Conservation (phyloP, 1,284 basidiomycete species). For the Wolfiporia cocos region DNA sequence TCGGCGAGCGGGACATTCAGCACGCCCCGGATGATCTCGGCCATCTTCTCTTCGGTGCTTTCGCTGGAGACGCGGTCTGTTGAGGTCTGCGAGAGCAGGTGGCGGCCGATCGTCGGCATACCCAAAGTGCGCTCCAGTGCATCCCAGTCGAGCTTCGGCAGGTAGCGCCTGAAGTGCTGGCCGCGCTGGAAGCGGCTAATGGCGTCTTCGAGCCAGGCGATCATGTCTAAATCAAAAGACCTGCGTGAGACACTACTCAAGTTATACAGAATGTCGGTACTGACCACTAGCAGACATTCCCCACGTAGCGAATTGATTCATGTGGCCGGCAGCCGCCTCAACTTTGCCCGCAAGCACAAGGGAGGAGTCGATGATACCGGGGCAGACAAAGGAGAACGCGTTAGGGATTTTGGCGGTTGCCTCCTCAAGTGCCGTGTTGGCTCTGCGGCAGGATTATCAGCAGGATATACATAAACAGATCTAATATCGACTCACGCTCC, state of each 20-base stretch:
- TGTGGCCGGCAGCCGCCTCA: slow-evolving; percentile 3
- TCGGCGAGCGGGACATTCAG: slow-evolving; percentile 26
- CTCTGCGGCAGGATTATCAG: slow-evolving; percentile 17
- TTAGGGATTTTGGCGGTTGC: slow-evolving; percentile 21
- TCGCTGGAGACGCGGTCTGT: too few species aligned
- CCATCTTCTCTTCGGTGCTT: background rate
- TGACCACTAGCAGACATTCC: slow-evolving; percentile 24
- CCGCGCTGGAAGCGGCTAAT: background rate
- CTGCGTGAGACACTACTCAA: too few species aligned
- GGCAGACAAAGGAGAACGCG: slow-evolving; percentile 30
- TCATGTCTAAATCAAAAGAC: slow-evolving; percentile 2
- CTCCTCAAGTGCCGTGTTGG: slow-evolving; percentile 29
- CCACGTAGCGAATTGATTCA: slow-evolving; percentile 16
- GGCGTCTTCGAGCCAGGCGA: slow-evolving; percentile 5
- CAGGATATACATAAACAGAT: background rate
- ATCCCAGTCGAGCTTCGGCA: slow-evolving; percentile 5
- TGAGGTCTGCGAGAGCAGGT: background rate
- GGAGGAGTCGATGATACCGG: slow-evolving; percentile 25
- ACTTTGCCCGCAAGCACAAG: slow-evolving; percentile 6
- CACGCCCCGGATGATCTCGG: slow-evolving; percentile 12
- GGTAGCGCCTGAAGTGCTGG: slow-evolving; percentile 3
- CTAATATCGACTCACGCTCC: slow-evolving; percentile 21
- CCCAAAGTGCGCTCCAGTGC: slow-evolving; percentile 3
- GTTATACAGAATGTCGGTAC: background rate
- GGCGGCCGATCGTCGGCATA: slow-evolving; percentile 2